phyloP scores from a whole-genome alignment of 305 asterid genomes.

The Coffea humblotiana region DNA sequence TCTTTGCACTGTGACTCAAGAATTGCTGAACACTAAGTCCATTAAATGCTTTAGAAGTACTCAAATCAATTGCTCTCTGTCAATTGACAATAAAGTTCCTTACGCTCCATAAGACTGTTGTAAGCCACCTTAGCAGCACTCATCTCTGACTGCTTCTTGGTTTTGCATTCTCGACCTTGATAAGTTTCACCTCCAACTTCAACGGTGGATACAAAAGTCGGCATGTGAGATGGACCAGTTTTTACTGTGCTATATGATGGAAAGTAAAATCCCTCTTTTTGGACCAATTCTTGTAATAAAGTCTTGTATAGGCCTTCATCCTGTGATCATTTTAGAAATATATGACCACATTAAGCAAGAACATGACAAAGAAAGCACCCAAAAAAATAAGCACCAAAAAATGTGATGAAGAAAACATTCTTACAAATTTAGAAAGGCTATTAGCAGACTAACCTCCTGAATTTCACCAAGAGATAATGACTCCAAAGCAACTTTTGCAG shows the following conservation, averaged over 20 bases:
- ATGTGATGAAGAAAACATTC: slow-evolving; percentile 10
- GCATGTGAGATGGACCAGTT: slow-evolving; percentile 54
- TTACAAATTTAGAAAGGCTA: not conserved
- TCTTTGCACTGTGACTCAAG: not conserved
- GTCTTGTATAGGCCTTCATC: slow-evolving; percentile 62
- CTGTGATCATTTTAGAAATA: slow-evolving; percentile 33
- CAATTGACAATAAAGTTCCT: slow-evolving; percentile 20
- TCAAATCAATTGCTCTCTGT: not conserved
- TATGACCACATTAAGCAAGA: slow-evolving; percentile 4
- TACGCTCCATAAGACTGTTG: slow-evolving; percentile 47
- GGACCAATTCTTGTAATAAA: slow-evolving; percentile 67
- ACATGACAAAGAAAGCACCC: slow-evolving; percentile 1
- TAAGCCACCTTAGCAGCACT: slow-evolving; percentile 76
- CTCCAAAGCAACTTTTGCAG: slow-evolving; percentile 76
- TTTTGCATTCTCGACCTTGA: slow-evolving; percentile 57
- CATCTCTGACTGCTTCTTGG: slow-evolving; percentile 82
- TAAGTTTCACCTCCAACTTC: slow-evolving; percentile 47
- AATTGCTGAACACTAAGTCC: not conserved
- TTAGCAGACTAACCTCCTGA: slow-evolving; percentile 57
- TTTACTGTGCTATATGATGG: slow-evolving; percentile 54
- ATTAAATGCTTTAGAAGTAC: not conserved
- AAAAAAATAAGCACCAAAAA: slow-evolving; percentile 3
- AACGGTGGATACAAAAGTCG: slow-evolving; percentile 53
- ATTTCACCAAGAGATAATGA: slow-evolving; percentile 38
- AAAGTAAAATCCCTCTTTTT: slow-evolving; percentile 46